These are phyloP conservation scores for Rhytidhysteron rufulum DNA, from an alignment of 2,329 filamentous ascomycete genomes.

Conservation along the genomic window DNA sequence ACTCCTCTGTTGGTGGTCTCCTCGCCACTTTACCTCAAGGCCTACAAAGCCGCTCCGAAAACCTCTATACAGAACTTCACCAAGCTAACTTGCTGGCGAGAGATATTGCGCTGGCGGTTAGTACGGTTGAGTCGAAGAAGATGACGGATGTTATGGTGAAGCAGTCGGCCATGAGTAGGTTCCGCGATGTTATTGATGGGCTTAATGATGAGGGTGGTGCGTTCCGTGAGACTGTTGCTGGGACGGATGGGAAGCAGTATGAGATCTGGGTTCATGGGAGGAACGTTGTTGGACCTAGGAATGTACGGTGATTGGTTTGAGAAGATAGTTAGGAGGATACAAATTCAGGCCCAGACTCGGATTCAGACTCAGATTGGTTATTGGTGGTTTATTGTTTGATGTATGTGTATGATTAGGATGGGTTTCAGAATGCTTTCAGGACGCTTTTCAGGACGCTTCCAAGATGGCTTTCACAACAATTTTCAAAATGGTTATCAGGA, in stretches of 20 bases:
- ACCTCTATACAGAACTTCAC: neutral
- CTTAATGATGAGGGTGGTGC: neutral
- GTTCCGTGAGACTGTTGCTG: neutral
- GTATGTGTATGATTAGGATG: too few relatives aligned
- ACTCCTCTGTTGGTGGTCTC: neutral
- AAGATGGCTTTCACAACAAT: too few relatives aligned
- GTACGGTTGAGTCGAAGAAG: neutral
- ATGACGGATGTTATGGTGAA: neutral
- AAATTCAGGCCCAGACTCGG: too few relatives aligned
- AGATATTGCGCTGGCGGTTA: neutral
- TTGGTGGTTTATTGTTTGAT: too few relatives aligned
- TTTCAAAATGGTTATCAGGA: too few relatives aligned
- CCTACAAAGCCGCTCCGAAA: neutral
- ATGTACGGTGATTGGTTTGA: too few relatives aligned
- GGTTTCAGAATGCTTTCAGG: too few relatives aligned
- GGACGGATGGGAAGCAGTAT: neutral
- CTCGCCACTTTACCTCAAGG: neutral
- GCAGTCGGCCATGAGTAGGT: neutral
- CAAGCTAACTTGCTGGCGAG: neutral
- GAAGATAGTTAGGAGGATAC: too few relatives aligned
- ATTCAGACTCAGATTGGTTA: too few relatives aligned
- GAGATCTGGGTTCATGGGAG: slow-evolving; percentile 1
- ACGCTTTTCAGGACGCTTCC: too few relatives aligned
- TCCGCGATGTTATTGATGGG: neutral
- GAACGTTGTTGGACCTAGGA: neutral